phyloP scores from a whole-genome alignment of 768 basidiomycete species.

The Strobilomyces confusus region DNA sequence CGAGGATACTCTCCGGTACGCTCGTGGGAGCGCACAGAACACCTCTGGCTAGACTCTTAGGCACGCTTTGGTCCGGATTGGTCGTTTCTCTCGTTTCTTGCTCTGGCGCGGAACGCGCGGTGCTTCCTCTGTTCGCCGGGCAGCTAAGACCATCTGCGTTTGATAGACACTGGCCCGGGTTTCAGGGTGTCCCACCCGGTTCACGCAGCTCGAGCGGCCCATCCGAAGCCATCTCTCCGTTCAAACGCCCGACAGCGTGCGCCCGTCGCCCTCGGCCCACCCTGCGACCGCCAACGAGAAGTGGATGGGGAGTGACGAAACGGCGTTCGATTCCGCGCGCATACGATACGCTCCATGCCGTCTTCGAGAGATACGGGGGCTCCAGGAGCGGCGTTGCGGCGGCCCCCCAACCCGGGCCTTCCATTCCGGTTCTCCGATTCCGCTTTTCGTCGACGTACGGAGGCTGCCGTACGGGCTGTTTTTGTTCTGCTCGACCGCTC shows the following conservation, averaged over 20 bases:
- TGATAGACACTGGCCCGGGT: not conserved
- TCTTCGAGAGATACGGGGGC: not conserved
- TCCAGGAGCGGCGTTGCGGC: constrained; percentile 5
- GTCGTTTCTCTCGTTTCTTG: not conserved
- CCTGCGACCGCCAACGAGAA: constrained; percentile 6
- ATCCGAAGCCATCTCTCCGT: not conserved
- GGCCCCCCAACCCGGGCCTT: constrained; percentile 6
- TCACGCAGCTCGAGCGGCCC: not conserved
- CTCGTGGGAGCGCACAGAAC: not conserved
- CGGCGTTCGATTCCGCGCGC: not conserved
- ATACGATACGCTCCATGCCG: not conserved
- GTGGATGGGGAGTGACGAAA: not conserved
- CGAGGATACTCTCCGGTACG: not conserved
- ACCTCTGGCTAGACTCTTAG: not conserved
- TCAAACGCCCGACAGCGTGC: not conserved
- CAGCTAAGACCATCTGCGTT: not conserved
- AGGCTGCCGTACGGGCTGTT: not conserved
- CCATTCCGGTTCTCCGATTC: constrained; percentile 2
- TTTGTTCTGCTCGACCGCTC: not conserved
- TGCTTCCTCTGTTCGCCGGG: not conserved
- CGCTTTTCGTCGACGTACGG: constrained; percentile 14
- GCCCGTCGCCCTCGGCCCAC: not conserved
- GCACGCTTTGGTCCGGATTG: not conserved
- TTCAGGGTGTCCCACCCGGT: not conserved
- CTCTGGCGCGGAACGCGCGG: not conserved